Percentiles rank a stretch among this genome's conserved stretches.
Evolutionary conservation across 176 grass and related monocot species (phyloP).

Genomic region (Oryza glaberrima): DNA sequence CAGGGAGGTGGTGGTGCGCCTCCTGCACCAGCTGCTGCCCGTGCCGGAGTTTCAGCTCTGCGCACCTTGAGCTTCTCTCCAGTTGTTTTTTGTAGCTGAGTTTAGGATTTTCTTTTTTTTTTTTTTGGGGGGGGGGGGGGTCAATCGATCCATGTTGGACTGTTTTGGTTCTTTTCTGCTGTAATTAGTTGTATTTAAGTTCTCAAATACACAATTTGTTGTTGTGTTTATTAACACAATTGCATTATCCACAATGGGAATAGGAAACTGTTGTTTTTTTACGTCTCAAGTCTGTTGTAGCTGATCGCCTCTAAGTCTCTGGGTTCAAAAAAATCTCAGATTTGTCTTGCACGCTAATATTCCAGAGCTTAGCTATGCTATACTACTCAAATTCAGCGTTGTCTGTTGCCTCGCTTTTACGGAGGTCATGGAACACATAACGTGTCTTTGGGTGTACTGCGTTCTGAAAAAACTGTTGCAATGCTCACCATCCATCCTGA

Average conservation of each 20-base stretch:
- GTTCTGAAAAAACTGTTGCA: too few species aligned
- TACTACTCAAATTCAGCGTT: too few species aligned
- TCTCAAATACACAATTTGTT: constrained; percentile 28
- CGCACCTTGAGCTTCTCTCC: background rate
- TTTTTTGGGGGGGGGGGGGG: background rate
- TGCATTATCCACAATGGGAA: background rate
- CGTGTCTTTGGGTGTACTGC: too few species aligned
- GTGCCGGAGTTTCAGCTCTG: constrained; percentile 6
- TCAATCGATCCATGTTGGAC: background rate
- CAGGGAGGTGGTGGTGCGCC: constrained; percentile 37
- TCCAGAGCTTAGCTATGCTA: background rate
- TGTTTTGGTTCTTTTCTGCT: background rate
- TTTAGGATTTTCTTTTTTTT: background rate
- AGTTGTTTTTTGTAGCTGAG: background rate
- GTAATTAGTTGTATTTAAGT: constrained; percentile 14
- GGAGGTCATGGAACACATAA: too few species aligned
- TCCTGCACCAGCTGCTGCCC: background rate
- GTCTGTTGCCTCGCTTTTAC: too few species aligned
- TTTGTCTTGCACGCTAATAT: background rate
- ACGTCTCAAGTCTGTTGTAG: background rate
- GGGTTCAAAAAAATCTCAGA: background rate
- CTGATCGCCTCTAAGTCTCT: too few species aligned
- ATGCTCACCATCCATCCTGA: too few species aligned
- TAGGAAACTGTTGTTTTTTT: background rate
- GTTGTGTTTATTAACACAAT: background rate